Evolutionary conservation across 176 grass and related monocot species (phyloP), one percentile per base, ranked within the genome.

Genomic region (Oryza brachyantha): DNA sequence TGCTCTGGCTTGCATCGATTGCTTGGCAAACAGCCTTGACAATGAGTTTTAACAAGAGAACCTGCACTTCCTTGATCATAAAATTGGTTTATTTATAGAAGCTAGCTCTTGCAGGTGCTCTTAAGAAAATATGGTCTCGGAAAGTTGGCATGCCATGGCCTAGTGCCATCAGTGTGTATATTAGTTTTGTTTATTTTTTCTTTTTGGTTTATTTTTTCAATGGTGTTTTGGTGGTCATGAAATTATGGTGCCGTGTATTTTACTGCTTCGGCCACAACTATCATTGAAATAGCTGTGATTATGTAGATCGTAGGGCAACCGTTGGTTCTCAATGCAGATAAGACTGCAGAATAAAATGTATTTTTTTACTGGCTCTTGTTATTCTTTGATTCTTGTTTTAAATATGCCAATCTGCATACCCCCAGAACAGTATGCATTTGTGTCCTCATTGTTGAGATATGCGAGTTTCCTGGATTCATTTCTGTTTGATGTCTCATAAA

Each of bases 201-300:
- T 60, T 81, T 75, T 32, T 1, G 12, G 25, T 64, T 86, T 64
- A 64, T 10, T 81, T 34, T 34, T 76, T 81, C 36, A 57, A 50
- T 65, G 48, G 13, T 50, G 26, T 77, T 71, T 89, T 81, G 72
- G 64, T 67, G 66, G 60, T 48, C 73, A 61, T 70, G 59, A 72
- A 69, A 72, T 86, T 67, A 59, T 7, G 28, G 58, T 46, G 29
- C 45, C 31, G 82, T 72, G 61, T n/a, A 89, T 81, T 74, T 35
- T 61, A 65, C 61, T 74, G 77, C 46, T 72, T 80, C 63, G 65
- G 72, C 77, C 78, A 66, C 69, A 72, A 66, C 78, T 81, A n/a
- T 81, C 55, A 81, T 85, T 89, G 65, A 64, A 72, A 64, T 81
- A 85, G 78, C 38, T 85, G 87, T 81, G 82, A 85, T 85, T 85